Base-by-base conservation (phyloP, 768 basidiomycete species). In the Hygrocybe coccinea region DNA sequence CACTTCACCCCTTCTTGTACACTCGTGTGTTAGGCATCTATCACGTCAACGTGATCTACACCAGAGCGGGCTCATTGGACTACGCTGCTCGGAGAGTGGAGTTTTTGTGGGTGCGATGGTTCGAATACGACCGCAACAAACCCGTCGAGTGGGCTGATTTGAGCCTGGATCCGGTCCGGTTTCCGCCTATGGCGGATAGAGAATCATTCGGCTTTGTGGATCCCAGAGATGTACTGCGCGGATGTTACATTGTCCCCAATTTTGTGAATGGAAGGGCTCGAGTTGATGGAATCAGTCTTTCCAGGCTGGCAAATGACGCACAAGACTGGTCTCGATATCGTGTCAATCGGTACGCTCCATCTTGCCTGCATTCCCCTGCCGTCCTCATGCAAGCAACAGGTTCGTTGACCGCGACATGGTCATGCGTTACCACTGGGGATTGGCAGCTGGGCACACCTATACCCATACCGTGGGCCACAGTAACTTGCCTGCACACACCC, bases 291-390 rank as follows among this genome's bases (percentile, higher is more conserved):
- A 17, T 35, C 6, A 34, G 33, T 15, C 1, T 56, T n/a, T 44
- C 37, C 7, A 36, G 48, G 22, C 22, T n/a, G 2, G 21, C 47
- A n/a, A 17, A 25, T n/a, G 52, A 55, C 2, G 39, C 19, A 10
- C 50, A 57, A 22, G 60, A 76, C 47, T 76, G 67, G 64, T 45
- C 54, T n/a, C 43, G 60, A 46, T 76, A 65, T 50, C 76, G 73
- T 60, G 69, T 76, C 29, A 29, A 29, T 8, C 29, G 29, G 29
- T 29, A 29, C 8, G 29, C 29, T 29, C 3, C 67, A 64, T 25
- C 46, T 21, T 48, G 5, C 14, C n/a, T 5, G 5, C 24, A n/a
- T 48, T 48, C 19, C 4, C 7, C 19, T 21, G 5, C 7, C n/a
- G 19, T 4, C 14, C 25, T 48, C 24, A 19, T n/a, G 7, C n/a